phyloP scores from a whole-genome alignment of 371 early-diverging fungal genomes.

The Apophysomyces variabilis region DNA sequence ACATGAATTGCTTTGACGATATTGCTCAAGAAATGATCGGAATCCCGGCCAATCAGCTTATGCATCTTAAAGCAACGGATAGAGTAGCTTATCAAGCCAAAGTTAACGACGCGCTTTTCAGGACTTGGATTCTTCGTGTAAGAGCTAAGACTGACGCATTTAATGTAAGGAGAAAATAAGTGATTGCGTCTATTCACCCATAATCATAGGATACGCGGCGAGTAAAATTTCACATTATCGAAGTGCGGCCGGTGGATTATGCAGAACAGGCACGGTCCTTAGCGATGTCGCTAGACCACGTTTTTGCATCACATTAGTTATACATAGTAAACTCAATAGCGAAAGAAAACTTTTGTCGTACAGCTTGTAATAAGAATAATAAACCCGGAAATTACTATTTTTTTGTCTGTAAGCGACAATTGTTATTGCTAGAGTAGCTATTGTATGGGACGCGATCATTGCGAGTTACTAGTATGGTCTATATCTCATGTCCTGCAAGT shows the following conservation, averaged over 20 bases:
- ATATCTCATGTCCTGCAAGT: too few species aligned
- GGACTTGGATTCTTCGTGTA: constrained; percentile 65
- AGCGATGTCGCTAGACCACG: not conserved
- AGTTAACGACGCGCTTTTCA: constrained; percentile 61
- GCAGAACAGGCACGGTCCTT: constrained; percentile 44
- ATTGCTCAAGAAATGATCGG: constrained; percentile 69
- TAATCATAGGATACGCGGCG: constrained; percentile 52
- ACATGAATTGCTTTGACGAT: constrained; percentile 85
- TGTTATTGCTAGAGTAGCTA: too few species aligned
- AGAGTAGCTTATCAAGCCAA: constrained; percentile 33
- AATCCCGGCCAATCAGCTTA: constrained; percentile 66
- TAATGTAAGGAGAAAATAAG: constrained; percentile 49
- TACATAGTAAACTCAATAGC: not conserved
- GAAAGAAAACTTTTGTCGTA: too few species aligned
- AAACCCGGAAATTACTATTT: too few species aligned
- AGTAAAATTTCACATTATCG: constrained; percentile 46
- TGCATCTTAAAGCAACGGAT: constrained; percentile 39
- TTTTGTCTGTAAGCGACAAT: too few species aligned
- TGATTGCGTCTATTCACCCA: constrained; percentile 1
- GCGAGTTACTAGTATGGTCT: too few species aligned
- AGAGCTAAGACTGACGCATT: constrained; percentile 79
- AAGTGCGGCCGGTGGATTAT: constrained; percentile 54
- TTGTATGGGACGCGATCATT: too few species aligned
- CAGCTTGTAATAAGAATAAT: too few species aligned
- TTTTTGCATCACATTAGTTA: not conserved